Conservation (phyloP, 2,329 filamentous ascomycete genomes). For the Allantophomopsis cytisporea region DNA sequence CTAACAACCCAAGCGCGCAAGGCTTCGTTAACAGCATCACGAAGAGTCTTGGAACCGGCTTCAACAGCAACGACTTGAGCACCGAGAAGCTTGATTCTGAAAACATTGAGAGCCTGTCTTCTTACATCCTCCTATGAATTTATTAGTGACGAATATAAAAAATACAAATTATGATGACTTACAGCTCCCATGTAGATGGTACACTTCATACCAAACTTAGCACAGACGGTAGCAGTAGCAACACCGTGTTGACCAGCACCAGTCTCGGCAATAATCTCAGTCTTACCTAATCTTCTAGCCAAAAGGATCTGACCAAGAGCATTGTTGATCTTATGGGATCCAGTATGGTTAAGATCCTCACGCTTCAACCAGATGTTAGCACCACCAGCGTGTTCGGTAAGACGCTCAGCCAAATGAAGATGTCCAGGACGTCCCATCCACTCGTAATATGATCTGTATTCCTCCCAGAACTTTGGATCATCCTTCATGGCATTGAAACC, state of each 20-base stretch:
- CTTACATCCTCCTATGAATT: conserved; percentile 64
- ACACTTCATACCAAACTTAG: conserved; percentile 96
- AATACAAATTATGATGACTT: conserved; percentile 6
- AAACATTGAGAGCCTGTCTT: conserved; percentile 92
- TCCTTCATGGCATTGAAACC: conserved; percentile 82
- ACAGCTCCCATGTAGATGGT: conserved; percentile 92
- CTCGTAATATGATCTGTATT: conserved; percentile 89
- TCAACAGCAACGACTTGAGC: conserved; percentile 89
- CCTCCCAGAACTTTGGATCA: conserved; percentile 90
- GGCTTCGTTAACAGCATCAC: conserved; percentile 90
- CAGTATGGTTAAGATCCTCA: conserved; percentile 95
- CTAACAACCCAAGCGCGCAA: conserved; percentile 87
- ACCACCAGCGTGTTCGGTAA: conserved; percentile 81
- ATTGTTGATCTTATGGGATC: conserved; percentile 99
- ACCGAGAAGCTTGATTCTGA: conserved; percentile 93
- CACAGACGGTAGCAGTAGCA: conserved; percentile 91
- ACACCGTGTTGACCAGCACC: conserved; percentile 97
- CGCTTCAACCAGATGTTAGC: conserved; percentile 97
- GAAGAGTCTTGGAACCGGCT: conserved; percentile 70
- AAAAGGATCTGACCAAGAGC: conserved; percentile 86
- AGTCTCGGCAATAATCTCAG: conserved; percentile 93
- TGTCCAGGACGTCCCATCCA: conserved; percentile 95
- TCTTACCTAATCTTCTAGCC: conserved; percentile 80
- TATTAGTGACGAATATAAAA: conserved; percentile 4
- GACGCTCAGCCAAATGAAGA: conserved; percentile 73